Evolutionary conservation across 1,139 yeast genomes (phyloP), one percentile per base, ranked within the genome.

Genomic region (Suhomyces choctaworum): DNA sequence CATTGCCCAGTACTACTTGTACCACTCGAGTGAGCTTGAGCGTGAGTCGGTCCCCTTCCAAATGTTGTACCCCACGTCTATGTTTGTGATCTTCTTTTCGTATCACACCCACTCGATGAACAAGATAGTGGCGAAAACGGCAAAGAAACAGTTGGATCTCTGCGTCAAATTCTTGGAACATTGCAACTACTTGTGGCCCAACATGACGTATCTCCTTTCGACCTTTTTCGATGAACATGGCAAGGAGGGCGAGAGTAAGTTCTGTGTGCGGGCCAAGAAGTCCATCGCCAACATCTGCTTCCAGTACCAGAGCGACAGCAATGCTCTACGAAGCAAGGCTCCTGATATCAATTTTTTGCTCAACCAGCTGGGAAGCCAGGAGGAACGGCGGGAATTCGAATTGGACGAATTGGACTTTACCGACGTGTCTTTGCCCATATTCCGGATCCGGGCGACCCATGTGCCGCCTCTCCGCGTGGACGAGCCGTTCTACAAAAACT

Each of bases 61-160:
- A 19, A 20, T 45, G 27, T 29, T 47, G 14, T 49, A 47, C 27
- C 36, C 39, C 15, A 41, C 32, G 27, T 29, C 49, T 4, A 28
- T 49, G 27, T 37, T 46, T 5, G 34, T 46, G 37, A 32, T 46
- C 4, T 33, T 50, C 15, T 29, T 50, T 9, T 39, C 44, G 7
- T 45, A 48, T 23, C 52, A 50, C 31, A 36, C 42, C 8, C 45
- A 46, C 12, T 44, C 50, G 5, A 25, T 32, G n/a, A 44, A 45
- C 26, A 32, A 24, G 10, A 31, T 48, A 12, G 52, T 50, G 17
- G 40, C 46, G 15, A 25, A 36, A 26, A 42, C 46, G 2, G 43
- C 53, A 10, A 15, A 24, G 22, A 39, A 31, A 22, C 53, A 48
- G 29, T 17, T 40, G 23, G 34, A 38, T 11, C 33, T 25, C 7